Base-by-base conservation (phyloP, 2,329 filamentous ascomycete species). In the Corniculantispora saksenae region DNA sequence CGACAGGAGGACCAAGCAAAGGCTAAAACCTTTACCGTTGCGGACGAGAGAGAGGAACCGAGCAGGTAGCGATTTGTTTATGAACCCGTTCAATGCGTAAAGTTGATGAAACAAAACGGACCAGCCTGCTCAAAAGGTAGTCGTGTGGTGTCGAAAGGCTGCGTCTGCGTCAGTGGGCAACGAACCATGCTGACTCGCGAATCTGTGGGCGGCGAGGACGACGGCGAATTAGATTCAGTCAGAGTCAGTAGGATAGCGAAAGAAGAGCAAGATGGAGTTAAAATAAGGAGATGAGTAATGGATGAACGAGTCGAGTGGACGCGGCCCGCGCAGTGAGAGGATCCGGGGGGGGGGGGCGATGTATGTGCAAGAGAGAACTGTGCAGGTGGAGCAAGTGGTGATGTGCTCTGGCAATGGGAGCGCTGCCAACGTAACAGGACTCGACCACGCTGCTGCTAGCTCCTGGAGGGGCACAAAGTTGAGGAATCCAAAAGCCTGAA, bases 161-260 rank as follows among this genome's bases (percentile, higher is more conserved):
- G 47, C n/a, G n/a, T 7, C 13, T 45, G 47, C n/a, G n/a, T 7
- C 6, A 29, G 17, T 29, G 29, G 21, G 57, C 43, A 23, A 23
- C 9, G 27, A 40, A 59, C 29, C 45, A 50, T 23, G 17, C n/a
- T 58, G 55, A 58, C 55, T 58, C 55, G 55, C 55, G 38, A 12
- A 19, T 55, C 10, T 35, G 6, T 38, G 51, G 17, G 51, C 27
- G 27, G 29, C 23, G 12, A 38, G 15, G 15, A 58, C 38, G 55
- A 58, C 15, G 23, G 40, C 38, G 23, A 17, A 21, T 32, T 47
- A 15, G 38, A 45, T 19, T 53, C 19, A 35, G 59, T 21, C 13
- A 4, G 32, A 27, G 17, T 12, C 9, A 3, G 3, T 8, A 38
- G 15, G 3, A 29, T 19, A 43, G 38, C 17, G 29, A 40, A 8